Base-by-base conservation (phyloP, 306 rosid species). In the Mimosa bimucronata region DNA sequence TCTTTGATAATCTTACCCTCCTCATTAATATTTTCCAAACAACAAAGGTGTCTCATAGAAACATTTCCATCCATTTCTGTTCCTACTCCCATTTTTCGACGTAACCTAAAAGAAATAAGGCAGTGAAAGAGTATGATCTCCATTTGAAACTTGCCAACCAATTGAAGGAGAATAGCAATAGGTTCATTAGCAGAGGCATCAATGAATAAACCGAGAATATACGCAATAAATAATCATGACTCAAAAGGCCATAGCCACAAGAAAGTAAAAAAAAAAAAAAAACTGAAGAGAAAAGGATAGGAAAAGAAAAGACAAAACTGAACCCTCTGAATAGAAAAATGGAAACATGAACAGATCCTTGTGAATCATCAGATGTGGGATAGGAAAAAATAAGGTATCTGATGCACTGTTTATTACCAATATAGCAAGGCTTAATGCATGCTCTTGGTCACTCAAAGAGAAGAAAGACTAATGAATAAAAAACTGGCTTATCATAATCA, bases 361-460 rank as follows among this genome's bases (percentile, higher is more conserved):
- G 37, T 14, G 4, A 42, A 40, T 41, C 48, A 78, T 68, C 46
- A 57, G 55, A n/a, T 44, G 28, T 73, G 46, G 71, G 29, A 40
- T 68, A 30, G 23, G 34, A 45, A 86, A 45, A 86, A 58, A 71
- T 31, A 11, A 58, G 58, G 66, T 23, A 76, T 42, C 46, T 41
- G 10, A 16, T 19, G 61, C 26, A 52, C 10, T 44, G 25, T 71
- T 50, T 48, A 23, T 68, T 37, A 44, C 38, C 37, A 7, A 31
- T 19, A 34, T 34, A 8, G 46, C 9, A 66, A 18, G 71, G 10
- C 45, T 66, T 65, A 37, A 29, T 52, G 30, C 64, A n/a, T 50
- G 34, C 34, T 42, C 23, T 11, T 0, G 40, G 16, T 37, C 45
- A 69, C 79, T 80, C 68, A 29, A n/a, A n/a, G 61, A 60, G 29